A percentile compares a stretch with the other conserved stretches of the same genome.
phyloP scores from a whole-genome alignment of 495 filamentous ascomycete genomes.

The Bryoglossum gracile region DNA sequence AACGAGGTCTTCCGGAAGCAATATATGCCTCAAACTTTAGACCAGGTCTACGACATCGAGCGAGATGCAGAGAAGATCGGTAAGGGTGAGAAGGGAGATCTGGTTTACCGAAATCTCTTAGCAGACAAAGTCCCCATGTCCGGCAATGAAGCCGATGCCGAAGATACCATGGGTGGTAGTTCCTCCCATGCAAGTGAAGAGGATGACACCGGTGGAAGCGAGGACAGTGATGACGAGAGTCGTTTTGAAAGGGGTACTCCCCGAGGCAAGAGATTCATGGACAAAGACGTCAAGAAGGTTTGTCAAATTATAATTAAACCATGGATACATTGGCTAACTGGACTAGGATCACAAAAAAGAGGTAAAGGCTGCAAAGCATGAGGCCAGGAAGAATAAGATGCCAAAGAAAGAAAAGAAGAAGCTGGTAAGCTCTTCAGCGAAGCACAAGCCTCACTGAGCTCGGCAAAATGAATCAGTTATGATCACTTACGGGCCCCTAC shows the following conservation, averaged over 20 bases:
- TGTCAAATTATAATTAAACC: neutral
- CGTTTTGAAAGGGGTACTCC: slow-evolving; percentile 59
- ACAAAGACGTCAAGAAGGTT: slow-evolving; percentile 81
- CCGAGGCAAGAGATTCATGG: slow-evolving; percentile 80
- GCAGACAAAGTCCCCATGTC: slow-evolving; percentile 53
- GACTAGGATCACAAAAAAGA: slow-evolving; percentile 69
- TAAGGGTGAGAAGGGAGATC: slow-evolving; percentile 58
- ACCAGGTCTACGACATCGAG: slow-evolving; percentile 94
- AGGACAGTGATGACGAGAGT: slow-evolving; percentile 39
- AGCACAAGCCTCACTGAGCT: slow-evolving; percentile 29
- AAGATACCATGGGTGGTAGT: slow-evolving; percentile 34
- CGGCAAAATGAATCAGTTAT: too few relatives aligned
- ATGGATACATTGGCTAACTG: slow-evolving; percentile 20
- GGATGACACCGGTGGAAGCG: slow-evolving; percentile 42
- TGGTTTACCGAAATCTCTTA: slow-evolving; percentile 77
- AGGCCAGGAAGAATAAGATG: slow-evolving; percentile 87
- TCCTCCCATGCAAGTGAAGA: slow-evolving; percentile 22
- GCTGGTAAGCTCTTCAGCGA: slow-evolving; percentile 37
- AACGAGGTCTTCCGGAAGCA: slow-evolving; percentile 90
- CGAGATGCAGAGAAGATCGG: slow-evolving; percentile 74
- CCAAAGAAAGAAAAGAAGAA: slow-evolving; percentile 91
- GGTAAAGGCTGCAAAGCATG: slow-evolving; percentile 91
- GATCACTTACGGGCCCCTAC: too few relatives aligned
- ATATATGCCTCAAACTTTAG: slow-evolving; percentile 87
- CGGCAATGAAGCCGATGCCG: slow-evolving; percentile 27